A percentile compares a stretch with the other conserved stretches of the same genome.
Evolutionary conservation across 2,329 filamentous ascomycete genomes (phyloP).

Genomic region (Sporothrix brunneoviolacea): DNA sequence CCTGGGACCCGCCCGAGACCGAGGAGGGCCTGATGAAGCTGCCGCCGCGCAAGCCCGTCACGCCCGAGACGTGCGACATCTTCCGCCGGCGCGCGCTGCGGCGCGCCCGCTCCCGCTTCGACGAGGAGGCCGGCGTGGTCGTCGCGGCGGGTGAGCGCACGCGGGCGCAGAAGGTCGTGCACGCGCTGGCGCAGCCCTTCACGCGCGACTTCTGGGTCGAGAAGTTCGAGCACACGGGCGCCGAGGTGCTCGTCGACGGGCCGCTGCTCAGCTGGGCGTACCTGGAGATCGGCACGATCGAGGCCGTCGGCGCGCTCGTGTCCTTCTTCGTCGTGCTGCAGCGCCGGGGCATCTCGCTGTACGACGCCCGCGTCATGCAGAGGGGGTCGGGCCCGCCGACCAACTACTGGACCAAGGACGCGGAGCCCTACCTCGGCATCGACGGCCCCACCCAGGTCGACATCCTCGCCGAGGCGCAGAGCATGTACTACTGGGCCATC

Average conservation of each 20-base stretch:
- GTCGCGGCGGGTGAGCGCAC: no score
- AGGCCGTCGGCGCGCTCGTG: slow-evolving; percentile 14
- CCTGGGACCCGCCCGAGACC: slow-evolving; percentile 18
- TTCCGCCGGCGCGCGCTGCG: slow-evolving; percentile 16
- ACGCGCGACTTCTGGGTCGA: slow-evolving; percentile 15
- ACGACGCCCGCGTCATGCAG: slow-evolving; percentile 16
- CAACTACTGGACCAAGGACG: slow-evolving; percentile 17
- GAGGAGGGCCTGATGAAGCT: no score
- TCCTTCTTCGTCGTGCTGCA: slow-evolving; percentile 16
- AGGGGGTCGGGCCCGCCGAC: slow-evolving; percentile 10
- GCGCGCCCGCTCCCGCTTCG: slow-evolving; percentile 13
- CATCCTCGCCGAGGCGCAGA: slow-evolving; percentile 18
- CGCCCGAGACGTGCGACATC: slow-evolving; percentile 13
- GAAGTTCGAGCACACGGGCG: slow-evolving; percentile 16
- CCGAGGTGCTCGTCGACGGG: slow-evolving; percentile 16
- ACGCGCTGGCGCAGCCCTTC: slow-evolving; percentile 12
- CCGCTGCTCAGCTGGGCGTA: slow-evolving; percentile 17
- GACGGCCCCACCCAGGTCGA: slow-evolving; percentile 16
- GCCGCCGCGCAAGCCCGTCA: no score
- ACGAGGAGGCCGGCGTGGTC: slow-evolving; percentile 15
- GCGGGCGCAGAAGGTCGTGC: no score
- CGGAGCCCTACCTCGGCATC: slow-evolving; percentile 15
- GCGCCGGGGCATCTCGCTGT: slow-evolving; percentile 13
- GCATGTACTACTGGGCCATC: slow-evolving; percentile 19
- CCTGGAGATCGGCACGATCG: slow-evolving; percentile 16